Conservation (phyloP, 352 stramenopile species). For the Globisporangium splendens region DNA sequence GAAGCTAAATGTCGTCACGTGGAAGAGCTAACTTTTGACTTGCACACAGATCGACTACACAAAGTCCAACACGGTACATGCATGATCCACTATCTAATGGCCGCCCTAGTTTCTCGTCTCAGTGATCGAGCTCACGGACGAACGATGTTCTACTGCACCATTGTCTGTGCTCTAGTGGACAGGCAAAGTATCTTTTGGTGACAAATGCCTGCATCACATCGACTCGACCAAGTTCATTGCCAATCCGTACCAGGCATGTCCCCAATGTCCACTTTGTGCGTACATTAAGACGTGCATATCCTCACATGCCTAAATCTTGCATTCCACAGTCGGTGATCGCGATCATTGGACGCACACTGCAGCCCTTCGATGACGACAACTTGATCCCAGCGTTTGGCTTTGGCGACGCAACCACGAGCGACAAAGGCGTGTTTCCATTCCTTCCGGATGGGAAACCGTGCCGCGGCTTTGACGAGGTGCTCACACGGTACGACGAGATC, state of each 20-base stretch:
- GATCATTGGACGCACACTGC: conserved; percentile 63
- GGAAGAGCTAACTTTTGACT: neutral
- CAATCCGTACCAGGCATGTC: conserved; percentile 67
- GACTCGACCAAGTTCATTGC: conserved; percentile 33
- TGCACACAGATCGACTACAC: conserved; percentile 66
- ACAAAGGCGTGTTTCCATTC: conserved; percentile 57
- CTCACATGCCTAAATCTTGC: neutral
- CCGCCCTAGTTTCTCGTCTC: no score
- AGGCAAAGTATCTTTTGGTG: conserved; percentile 55
- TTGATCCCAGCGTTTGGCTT: conserved; percentile 77
- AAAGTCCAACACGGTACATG: conserved; percentile 61
- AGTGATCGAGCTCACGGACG: no score
- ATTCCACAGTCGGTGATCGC: conserved; percentile 51
- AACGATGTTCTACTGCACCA: no score
- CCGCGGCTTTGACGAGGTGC: conserved; percentile 49
- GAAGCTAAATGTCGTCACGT: neutral
- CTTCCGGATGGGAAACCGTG: conserved; percentile 32
- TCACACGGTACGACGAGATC: conserved; percentile 49
- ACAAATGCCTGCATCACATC: conserved; percentile 65
- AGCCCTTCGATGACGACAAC: conserved; percentile 67
- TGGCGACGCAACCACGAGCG: conserved; percentile 51
- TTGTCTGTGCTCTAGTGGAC: conserved; percentile 41
- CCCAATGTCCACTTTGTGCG: neutral
- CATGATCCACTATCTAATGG: neutral
- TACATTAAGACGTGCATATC: neutral